Conservation (phyloP, 2,329 filamentous ascomycete species). For the Colletotrichum musicola region DNA sequence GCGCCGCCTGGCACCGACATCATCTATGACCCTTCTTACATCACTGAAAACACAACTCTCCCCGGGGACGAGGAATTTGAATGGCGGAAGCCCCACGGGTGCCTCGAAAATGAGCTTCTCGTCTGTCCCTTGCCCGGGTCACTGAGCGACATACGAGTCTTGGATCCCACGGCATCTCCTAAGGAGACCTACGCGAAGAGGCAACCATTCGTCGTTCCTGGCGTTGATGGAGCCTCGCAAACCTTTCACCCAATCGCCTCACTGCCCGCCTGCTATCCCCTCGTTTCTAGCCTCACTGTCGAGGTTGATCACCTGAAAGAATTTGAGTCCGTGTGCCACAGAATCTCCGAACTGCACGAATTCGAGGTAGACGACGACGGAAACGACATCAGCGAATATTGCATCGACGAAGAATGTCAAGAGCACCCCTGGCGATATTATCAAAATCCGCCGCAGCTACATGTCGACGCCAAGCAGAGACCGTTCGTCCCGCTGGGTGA, state of each 20-base stretch:
- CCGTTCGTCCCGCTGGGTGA: too few species aligned
- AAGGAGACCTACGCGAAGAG: conserved; percentile 4
- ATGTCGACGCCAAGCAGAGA: too few species aligned
- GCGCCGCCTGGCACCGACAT: too few species aligned
- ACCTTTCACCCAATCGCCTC: conserved; percentile 7
- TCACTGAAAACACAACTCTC: too few species aligned
- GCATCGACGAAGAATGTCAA: too few species aligned
- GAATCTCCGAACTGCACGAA: not conserved
- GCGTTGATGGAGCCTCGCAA: not conserved
- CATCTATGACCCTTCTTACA: too few species aligned
- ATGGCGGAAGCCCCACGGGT: not conserved
- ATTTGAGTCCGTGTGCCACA: not conserved
- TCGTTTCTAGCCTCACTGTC: not conserved
- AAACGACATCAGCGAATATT: too few species aligned
- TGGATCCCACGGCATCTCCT: conserved; percentile 1
- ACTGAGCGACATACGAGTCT: conserved; percentile 2
- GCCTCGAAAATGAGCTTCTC: conserved; percentile 2
- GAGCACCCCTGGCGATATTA: too few species aligned
- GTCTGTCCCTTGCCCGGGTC: conserved; percentile 7
- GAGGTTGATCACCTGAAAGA: not conserved
- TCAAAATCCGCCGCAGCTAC: too few species aligned
- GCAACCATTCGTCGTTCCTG: not conserved
- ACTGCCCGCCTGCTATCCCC: conserved; percentile 2
- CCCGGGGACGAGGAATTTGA: too few species aligned
- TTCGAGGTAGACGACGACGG: not conserved